Evolutionary conservation across 2,329 filamentous ascomycete genomes (phyloP).

Genomic region (Hysterium pulicare): DNA sequence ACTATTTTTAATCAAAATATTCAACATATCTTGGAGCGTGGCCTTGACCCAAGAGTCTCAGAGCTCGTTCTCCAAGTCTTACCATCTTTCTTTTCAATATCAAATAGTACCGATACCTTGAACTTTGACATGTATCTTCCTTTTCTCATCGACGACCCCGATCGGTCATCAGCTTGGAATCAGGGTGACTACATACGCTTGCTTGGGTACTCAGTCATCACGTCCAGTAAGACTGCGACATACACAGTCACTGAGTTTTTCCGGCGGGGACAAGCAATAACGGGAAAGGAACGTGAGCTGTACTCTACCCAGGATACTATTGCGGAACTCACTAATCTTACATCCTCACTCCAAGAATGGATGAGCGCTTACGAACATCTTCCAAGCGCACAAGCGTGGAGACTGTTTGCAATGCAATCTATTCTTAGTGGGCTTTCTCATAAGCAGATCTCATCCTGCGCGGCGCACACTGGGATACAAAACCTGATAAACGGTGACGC

Average conservation of each 20-base stretch:
- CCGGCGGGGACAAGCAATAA: constrained; percentile 33
- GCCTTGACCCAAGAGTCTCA: constrained; percentile 31
- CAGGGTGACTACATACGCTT: constrained; percentile 34
- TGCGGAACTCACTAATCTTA: constrained; percentile 9
- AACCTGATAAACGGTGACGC: constrained; percentile 27
- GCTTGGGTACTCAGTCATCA: constrained; percentile 39
- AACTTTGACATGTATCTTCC: constrained; percentile 58
- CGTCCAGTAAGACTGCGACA: constrained; percentile 1
- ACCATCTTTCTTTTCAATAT: constrained; percentile 6
- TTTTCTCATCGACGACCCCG: constrained; percentile 52
- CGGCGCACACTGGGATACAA: constrained; percentile 1
- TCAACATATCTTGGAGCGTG: too few species aligned
- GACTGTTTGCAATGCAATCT: neutral
- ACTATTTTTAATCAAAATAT: too few species aligned
- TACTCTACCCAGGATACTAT: constrained; percentile 8
- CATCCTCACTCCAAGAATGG: constrained; percentile 13
- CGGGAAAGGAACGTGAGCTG: constrained; percentile 16
- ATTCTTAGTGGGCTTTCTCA: neutral
- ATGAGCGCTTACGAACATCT: constrained; percentile 9
- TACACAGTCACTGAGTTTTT: constrained; percentile 34
- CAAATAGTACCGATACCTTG: constrained; percentile 4
- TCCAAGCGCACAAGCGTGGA: constrained; percentile 4
- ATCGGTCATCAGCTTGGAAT: constrained; percentile 42
- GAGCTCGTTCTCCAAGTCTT: constrained; percentile 27
- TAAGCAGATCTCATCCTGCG: neutral